Base-by-base conservation (phyloP, 768 basidiomycete species). In the Tricholoma flavovirens region DNA sequence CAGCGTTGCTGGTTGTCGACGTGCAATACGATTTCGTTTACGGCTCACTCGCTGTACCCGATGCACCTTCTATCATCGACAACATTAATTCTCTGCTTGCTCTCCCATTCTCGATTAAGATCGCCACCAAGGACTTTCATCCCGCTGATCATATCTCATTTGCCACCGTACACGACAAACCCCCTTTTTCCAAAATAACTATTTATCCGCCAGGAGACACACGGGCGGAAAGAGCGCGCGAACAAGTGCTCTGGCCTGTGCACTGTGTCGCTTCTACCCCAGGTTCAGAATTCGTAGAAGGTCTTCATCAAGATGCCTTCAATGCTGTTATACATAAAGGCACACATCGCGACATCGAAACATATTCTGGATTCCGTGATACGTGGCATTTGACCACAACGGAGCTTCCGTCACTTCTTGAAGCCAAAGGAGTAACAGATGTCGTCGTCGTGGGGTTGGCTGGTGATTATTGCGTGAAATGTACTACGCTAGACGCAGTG, bases 1-100 rank as follows among this genome's bases (percentile, higher is more conserved):
- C 78, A 30, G 89, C 85, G 0, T 75, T 92, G 19, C 64, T 91
- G 51, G 78, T 92, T 54, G 73, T 93, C 35, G 91, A 93, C 65
- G 79, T 90, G 68, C 92, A 95, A 67, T 80, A 89, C 64, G 92
- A 95, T 68, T 95, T 95, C 63, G 79, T 92, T 24, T 68, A 72
- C 17, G 92, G 91, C 2, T 78, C 84, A 5, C 81, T 95, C 35
- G 84, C 90, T 2, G 88, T 91, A 11, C 73, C 81, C 1, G 76
- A 75, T 17, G 91, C 82, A 0, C 71, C 77, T 29, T 71, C 74
- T 4, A 83, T 91, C 55, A 69, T 93, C 51, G 74, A 76, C 0
- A 65, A 70, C 7, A 76, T 91, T 48, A 78, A 83, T 61, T 64
- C 65, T n/a, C 76, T 92, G 38, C 76, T 93, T 51, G 63, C 75